Conservation (phyloP, 2,329 filamentous ascomycete genomes). For the Paramyrothecium roridum region DNA sequence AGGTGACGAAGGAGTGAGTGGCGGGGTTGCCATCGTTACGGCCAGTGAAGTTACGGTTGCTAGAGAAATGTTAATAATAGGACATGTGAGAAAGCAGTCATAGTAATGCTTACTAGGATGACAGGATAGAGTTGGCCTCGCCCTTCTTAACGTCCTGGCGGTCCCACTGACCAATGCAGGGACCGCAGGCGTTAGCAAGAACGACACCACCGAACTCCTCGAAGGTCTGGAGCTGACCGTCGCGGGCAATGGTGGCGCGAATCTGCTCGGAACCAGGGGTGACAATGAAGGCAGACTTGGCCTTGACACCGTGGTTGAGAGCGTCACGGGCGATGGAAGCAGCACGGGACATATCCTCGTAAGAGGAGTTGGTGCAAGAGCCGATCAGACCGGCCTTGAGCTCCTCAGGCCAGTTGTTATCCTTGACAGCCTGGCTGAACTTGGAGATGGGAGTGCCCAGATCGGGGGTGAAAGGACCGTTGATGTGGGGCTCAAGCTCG, state of each 20-base stretch:
- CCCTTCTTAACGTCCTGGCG: constrained; percentile 92
- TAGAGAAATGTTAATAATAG: background rate
- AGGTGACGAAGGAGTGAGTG: constrained; percentile 90
- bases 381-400: constrained; percentile 93
- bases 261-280: constrained; percentile 97
- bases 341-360: constrained; percentile 96
- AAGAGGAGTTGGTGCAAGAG: constrained; percentile 98
- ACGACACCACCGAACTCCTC: constrained; percentile 82
- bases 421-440: constrained; percentile 80
- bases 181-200: constrained; percentile 91
- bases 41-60: constrained; percentile 87
- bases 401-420: constrained; percentile 85
- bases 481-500: constrained; percentile 89
- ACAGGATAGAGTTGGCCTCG: constrained; percentile 92
- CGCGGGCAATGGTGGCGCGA: constrained; percentile 85
- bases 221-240: constrained; percentile 83
- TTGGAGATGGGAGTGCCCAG: constrained; percentile 87
- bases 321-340: constrained; percentile 93
- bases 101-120: constrained; percentile 60
- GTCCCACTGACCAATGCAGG: constrained; percentile 95
- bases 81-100: background rate
- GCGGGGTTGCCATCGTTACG: constrained; percentile 96
- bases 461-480: constrained; percentile 95
- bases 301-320: constrained; percentile 81
- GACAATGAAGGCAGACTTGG: constrained; percentile 89